Evolutionary conservation across 495 filamentous ascomycete genomes (phyloP), one percentile per base, ranked within the genome.

Genomic region (Podospora didyma): DNA sequence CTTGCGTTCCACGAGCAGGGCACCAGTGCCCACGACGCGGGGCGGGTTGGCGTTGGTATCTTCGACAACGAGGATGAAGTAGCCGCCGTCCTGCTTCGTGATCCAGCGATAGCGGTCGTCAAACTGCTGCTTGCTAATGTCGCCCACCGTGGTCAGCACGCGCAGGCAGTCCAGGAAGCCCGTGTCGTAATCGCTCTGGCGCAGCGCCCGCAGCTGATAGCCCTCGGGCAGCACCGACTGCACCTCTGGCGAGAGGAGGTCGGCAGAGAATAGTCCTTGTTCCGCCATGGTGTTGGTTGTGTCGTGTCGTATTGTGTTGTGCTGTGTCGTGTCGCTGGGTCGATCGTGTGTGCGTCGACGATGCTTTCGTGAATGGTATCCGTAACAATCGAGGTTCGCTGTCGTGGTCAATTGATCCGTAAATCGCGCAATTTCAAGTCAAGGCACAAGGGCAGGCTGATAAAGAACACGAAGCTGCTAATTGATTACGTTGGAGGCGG

Each of bases 121-220:
- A 82, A 90, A 98, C 54, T 81, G 73, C 54, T 84, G 81, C 70
- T 88, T 80, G 44, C 75, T 79, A 60, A 97, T 88, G 41, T 96
- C 91, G 54, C 95, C 95, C 22, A 98, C 95, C 35, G 87, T 90
- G 3, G 94, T 97, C 61, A 98, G 77, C 24, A 96, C 92, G 12
- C 90, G 84, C 49, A 98, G 82, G 54, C 92, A 90, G 69, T 96
- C 91, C 46, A 97, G 85, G 72, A 96, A 96, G 53, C 87, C 87
- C 3, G 77, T 75, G 24, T 82, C 72, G 76, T 87, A 96, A 76
- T 98, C 94, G 64, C 78, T 80, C 61, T 83, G 81, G 60, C 84
- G 84, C 52, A 96, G 73, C 1, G 95, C 87, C 7, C 94, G 91
- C 62, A 95, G 81, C 19, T 76, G 84, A 79, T 97, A 97, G 63